Conservation (phyloP, 345 rosid species). For the Jatropha curcas region DNA sequence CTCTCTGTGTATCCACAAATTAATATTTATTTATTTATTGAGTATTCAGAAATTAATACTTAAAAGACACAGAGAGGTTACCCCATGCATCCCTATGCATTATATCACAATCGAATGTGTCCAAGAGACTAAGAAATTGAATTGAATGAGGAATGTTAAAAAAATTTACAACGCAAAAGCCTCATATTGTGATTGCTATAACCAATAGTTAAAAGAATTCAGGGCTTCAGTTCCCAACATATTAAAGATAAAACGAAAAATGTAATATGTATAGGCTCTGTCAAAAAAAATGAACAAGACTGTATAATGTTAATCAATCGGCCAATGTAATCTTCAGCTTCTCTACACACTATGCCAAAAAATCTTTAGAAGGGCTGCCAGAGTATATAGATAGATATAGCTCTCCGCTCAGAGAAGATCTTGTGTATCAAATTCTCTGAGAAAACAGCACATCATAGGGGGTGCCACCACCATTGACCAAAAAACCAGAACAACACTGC, state of each 20-base stretch:
- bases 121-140: neutral
- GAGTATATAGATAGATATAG: neutral
- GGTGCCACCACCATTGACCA: constrained; percentile 1
- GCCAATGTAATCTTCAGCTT: neutral
- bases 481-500: neutral
- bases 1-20: no score
- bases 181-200: neutral
- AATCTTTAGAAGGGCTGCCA: neutral
- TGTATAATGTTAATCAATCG: neutral
- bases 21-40: no score
- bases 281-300: neutral
- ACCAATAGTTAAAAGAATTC: neutral
- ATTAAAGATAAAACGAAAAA: no score
- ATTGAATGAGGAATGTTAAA: neutral
- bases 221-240: constrained; percentile 2
- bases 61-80: no score
- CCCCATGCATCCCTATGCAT: neutral
- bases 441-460: neutral
- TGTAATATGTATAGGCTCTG: neutral
- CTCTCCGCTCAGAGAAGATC: neutral
- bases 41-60: no score
- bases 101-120: neutral
- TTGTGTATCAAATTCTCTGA: no score
- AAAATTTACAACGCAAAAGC: neutral
- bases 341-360: neutral